These are phyloP conservation scores for Oryza glumipatula DNA, from an alignment of 176 grass and related monocot genomes.

Conservation along the genomic window DNA sequence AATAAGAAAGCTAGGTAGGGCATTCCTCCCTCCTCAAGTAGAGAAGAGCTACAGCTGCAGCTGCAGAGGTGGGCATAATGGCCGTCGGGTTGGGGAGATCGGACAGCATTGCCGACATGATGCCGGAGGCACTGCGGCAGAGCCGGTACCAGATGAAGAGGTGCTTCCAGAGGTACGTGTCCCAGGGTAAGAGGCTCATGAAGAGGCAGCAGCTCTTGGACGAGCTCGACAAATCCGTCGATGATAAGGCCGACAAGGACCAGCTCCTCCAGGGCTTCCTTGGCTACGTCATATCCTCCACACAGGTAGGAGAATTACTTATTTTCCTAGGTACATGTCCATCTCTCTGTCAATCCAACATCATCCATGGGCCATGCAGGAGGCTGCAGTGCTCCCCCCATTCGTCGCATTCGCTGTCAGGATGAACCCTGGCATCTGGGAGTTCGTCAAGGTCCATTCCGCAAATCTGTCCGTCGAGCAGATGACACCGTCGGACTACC, in stretches of 20 bases:
- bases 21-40: no score
- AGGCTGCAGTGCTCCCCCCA: constrained; percentile 77
- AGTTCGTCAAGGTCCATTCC: constrained; percentile 70
- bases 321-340: no score
- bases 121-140: constrained; percentile 71
- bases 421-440: constrained; percentile 77
- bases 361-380: constrained; percentile 22
- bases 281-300: constrained; percentile 66
- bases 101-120: constrained; percentile 76
- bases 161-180: constrained; percentile 66
- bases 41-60: no score
- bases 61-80: neutral
- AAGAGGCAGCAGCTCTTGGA: constrained; percentile 69
- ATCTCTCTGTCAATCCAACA: neutral
- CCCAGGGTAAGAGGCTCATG: constrained; percentile 71
- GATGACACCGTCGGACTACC: constrained; percentile 62
- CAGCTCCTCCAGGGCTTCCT: constrained; percentile 67
- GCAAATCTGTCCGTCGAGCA: constrained; percentile 62
- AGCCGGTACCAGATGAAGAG: constrained; percentile 91
- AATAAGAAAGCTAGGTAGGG: neutral
- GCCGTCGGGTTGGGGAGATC: constrained; percentile 13
- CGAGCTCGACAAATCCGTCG: constrained; percentile 57
- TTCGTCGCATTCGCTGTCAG: constrained; percentile 62
- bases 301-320: constrained; percentile 49
- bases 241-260: constrained; percentile 46